Evolutionary conservation across 257 asterid species (phyloP).

Genomic region (Parsonsia alboflavescens): DNA sequence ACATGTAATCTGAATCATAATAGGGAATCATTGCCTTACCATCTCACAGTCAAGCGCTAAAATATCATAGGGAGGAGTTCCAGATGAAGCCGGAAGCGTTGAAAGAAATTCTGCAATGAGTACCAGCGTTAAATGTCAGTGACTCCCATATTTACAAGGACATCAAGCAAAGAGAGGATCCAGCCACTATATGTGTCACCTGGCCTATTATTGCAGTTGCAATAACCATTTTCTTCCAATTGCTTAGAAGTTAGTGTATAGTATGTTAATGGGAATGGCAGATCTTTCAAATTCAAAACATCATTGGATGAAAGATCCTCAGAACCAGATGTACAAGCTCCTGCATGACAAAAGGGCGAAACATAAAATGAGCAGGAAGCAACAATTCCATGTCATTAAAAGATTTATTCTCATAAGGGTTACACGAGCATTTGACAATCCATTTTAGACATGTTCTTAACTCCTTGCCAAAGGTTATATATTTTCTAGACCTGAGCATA

Average conservation of each 20-base stretch:
- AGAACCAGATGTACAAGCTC: slow-evolving; percentile 23
- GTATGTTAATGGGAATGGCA: slow-evolving; percentile 74
- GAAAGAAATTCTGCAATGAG: slow-evolving; percentile 58
- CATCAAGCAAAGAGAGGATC: neutral
- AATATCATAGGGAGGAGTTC: slow-evolving; percentile 55
- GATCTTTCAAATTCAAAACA: slow-evolving; percentile 34
- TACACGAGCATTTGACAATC: neutral
- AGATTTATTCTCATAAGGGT: neutral
- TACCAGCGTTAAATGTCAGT: neutral
- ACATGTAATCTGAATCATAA: neutral
- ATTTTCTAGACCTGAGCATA: neutral
- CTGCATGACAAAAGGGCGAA: slow-evolving; percentile 31
- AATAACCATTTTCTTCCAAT: slow-evolving; percentile 87
- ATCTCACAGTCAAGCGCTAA: slow-evolving; percentile 95
- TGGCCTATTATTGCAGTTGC: slow-evolving; percentile 29
- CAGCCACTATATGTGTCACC: slow-evolving; percentile 35
- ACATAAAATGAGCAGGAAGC: neutral
- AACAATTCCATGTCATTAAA: neutral
- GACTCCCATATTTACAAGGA: neutral
- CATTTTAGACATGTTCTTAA: neutral
- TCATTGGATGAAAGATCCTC: slow-evolving; percentile 34
- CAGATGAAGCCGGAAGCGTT: slow-evolving; percentile 75
- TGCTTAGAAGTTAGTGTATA: slow-evolving; percentile 75
- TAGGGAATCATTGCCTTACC: slow-evolving; percentile 41
- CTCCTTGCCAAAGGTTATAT: neutral